Evolutionary conservation across 768 basidiomycete species (phyloP).

Genomic region (Psilocybe subaeruginosa): DNA sequence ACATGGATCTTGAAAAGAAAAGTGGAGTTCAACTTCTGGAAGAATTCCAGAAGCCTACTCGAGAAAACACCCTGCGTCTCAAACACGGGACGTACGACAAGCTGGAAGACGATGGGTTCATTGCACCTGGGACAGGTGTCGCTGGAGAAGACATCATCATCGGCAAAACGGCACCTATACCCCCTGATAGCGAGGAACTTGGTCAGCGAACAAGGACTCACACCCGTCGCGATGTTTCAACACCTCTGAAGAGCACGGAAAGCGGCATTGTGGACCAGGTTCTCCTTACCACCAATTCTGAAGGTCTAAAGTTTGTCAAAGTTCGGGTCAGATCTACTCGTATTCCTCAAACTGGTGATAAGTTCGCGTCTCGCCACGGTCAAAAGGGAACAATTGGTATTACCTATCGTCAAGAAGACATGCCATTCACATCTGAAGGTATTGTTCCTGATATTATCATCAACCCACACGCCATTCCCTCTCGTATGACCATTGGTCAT

Average conservation of each 20-base stretch:
- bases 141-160: constrained; percentile 98
- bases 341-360: constrained; percentile 97
- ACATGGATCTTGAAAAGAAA: constrained; percentile 98
- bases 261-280: constrained; percentile 98
- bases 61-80: constrained; percentile 92
- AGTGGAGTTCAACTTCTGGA: constrained; percentile 90
- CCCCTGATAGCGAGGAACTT: constrained; percentile 95
- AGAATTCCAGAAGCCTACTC: constrained; percentile 95
- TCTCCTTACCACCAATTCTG: constrained; percentile 92
- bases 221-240: constrained; percentile 94
- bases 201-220: constrained; percentile 95
- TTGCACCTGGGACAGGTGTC: constrained; percentile 94
- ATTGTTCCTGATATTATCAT: constrained; percentile 97
- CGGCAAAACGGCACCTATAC: constrained; percentile 97
- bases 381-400: constrained; percentile 99
- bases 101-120: constrained; percentile 93
- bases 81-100: constrained; percentile 99
- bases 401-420: constrained; percentile 99
- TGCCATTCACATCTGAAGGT: constrained; percentile 98
- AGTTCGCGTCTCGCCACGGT: constrained; percentile 98
- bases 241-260: constrained; percentile 97
- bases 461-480: constrained; percentile 99
- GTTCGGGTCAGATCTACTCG: constrained; percentile 95
- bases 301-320: constrained; percentile 98
- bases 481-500: constrained; percentile 99